Base-by-base conservation (phyloP, 2,329 filamentous ascomycete species). In the Fusarium euwallaceae region DNA sequence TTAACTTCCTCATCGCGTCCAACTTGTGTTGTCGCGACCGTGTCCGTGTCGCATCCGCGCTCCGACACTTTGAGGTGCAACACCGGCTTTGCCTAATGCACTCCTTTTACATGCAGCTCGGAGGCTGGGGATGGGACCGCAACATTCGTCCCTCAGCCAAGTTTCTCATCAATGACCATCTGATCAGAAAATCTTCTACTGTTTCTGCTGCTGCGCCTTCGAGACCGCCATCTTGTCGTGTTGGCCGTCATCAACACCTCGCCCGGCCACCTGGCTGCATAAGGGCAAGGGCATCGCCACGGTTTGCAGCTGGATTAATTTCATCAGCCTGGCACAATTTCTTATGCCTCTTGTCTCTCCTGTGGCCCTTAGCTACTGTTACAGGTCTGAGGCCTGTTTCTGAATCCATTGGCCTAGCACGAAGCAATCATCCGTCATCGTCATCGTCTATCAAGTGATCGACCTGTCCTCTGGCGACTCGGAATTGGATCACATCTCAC, bases 1-100 rank as follows among this genome's bases (percentile, higher is more conserved):
- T 51, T 24, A 36, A 61, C 65, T 59, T 24, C 27, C n/a, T 63
- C 64, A 55, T 73, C 75, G 76, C 65, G 74, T 77, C 37, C 39
- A n/a, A 58, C 27, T 56, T 66, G 62, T 66, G 61, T 51, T 14
- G 22, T 41, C 60, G 66, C 60, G 69, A 64, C 36, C 76, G 76
- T 77, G 74, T 72, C 68, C 71, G 73, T 75, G 71, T 73, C 58
- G 66, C 43, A 70, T 36, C 66, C 73, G 75, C 64, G 65, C 58
- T 41, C 51, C 39, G 63, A 41, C 60, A 67, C 66, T 51, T 24
- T 24, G 53, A 55, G 55, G 66, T 70, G 64, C 61, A 61, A 66
- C 65, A 53, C 59, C 65, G 17, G 48, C 39, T 37, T 56, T 53
- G 59, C 22, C 61, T 71, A 66, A 74, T 74, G 71, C 64, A 69